phyloP scores from a whole-genome alignment of 495 filamentous ascomycete species.

The Alectoria sarmentosa region DNA sequence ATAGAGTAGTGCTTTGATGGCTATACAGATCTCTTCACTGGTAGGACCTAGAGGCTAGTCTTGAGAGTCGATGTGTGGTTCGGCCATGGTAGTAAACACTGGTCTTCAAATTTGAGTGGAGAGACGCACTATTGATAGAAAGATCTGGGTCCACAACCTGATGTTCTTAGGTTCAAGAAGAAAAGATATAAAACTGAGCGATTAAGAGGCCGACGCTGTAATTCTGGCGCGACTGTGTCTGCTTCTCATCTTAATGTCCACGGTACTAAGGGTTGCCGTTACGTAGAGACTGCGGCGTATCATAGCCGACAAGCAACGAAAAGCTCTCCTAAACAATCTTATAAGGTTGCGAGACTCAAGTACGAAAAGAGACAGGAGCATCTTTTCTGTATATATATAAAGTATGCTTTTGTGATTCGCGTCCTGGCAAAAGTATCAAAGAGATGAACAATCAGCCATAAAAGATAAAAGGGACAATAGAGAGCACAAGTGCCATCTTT shows the following conservation, averaged over 20 bases:
- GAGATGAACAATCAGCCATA: too few relatives aligned
- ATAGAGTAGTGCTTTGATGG: background rate
- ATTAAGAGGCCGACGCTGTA: background rate
- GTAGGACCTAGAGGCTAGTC: background rate
- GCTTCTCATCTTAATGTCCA: background rate
- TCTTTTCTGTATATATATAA: background rate
- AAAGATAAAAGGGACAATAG: background rate
- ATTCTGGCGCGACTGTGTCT: background rate
- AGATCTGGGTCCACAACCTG: background rate
- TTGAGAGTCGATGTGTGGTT: background rate
- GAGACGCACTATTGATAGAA: background rate
- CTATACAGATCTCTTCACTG: background rate
- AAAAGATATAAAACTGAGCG: background rate
- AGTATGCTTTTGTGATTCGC: too few relatives aligned
- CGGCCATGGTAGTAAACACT: background rate
- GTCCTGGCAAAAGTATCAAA: too few relatives aligned
- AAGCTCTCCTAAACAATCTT: too few relatives aligned
- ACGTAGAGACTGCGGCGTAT: too few relatives aligned
- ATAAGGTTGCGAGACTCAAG: background rate
- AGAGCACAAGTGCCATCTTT: too few relatives aligned
- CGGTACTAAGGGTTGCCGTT: background rate
- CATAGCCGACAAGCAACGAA: too few relatives aligned
- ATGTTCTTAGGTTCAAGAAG: background rate
- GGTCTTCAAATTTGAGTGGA: background rate
- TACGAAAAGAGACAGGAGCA: background rate